These are phyloP conservation scores for Nitzschia palea DNA, from an alignment of 108 stramenopile genomes.

Conservation along the genomic window DNA sequence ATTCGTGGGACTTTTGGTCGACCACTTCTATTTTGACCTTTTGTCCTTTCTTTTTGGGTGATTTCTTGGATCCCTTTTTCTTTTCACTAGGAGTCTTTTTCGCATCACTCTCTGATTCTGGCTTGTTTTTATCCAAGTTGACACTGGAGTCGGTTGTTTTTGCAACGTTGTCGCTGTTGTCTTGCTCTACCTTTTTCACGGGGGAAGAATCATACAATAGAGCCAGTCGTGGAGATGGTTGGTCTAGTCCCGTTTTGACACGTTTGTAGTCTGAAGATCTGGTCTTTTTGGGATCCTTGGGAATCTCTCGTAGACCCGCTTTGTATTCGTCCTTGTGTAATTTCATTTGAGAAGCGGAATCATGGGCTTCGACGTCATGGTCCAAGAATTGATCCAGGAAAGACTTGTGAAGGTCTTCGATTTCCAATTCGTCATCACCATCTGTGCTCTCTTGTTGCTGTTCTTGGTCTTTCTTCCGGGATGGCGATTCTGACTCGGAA, in stretches of 20 bases:
- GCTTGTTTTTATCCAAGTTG: neutral
- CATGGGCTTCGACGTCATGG: neutral
- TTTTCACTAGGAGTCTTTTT: neutral
- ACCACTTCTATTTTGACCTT: neutral
- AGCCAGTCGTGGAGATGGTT: neutral
- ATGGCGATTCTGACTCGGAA: no score
- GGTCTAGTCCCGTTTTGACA: neutral
- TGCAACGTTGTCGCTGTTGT: neutral
- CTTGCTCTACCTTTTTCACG: neutral
- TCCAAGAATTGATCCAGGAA: constrained; percentile 4
- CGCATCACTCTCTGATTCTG: neutral
- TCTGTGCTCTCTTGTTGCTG: neutral
- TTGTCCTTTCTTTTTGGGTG: neutral
- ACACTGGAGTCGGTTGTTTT: neutral
- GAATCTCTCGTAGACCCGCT: neutral
- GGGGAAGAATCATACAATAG: neutral
- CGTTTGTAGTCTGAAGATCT: neutral
- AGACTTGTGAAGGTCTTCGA: neutral
- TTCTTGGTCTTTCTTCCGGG: no score
- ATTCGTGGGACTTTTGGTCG: neutral
- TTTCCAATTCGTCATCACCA: neutral
- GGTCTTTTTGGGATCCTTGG: neutral
- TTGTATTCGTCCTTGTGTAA: neutral
- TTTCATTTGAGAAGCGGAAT: constrained; percentile 4
- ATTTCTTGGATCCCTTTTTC: neutral